Conservation (phyloP, 495 filamentous ascomycete genomes). For the Terfezia boudieri region DNA sequence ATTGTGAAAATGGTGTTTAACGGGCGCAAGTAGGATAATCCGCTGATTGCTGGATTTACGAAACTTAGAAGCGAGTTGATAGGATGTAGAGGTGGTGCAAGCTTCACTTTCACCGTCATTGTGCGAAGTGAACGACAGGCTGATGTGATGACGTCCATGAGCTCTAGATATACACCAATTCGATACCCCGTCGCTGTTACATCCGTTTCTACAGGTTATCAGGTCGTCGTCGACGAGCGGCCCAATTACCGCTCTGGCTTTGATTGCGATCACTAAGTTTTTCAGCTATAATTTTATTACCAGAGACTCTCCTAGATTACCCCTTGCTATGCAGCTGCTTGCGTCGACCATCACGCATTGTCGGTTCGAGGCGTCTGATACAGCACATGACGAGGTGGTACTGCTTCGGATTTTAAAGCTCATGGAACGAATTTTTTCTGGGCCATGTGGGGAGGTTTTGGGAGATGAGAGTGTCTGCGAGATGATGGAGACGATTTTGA, state of each 20-base stretch:
- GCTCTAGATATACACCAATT: conserved; percentile 62
- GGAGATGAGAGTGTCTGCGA: conserved; percentile 95
- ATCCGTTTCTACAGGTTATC: conserved; percentile 93
- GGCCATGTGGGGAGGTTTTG: conserved; percentile 71
- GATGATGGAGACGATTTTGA: conserved; percentile 97
- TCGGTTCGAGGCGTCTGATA: conserved; percentile 88
- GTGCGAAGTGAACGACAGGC: neutral
- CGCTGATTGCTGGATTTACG: conserved; percentile 86
- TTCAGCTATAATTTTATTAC: conserved; percentile 84
- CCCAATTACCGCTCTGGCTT: conserved; percentile 79
- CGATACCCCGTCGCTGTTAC: conserved; percentile 71
- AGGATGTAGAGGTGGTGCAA: conserved; percentile 50
- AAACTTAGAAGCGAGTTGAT: conserved; percentile 72
- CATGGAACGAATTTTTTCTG: conserved; percentile 93
- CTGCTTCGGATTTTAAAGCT: conserved; percentile 80
- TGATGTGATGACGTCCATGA: neutral
- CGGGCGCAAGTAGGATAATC: conserved; percentile 41
- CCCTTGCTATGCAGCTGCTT: conserved; percentile 80
- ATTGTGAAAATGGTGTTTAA: neutral
- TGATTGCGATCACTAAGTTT: conserved; percentile 94
- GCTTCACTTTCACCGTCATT: neutral
- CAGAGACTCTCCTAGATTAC: conserved; percentile 56
- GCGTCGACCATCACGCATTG: conserved; percentile 94
- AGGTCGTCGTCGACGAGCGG: conserved; percentile 91
- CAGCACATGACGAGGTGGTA: conserved; percentile 85